phyloP scores from a whole-genome alignment of 345 rosid species.

The Noccaea caerulescens region DNA sequence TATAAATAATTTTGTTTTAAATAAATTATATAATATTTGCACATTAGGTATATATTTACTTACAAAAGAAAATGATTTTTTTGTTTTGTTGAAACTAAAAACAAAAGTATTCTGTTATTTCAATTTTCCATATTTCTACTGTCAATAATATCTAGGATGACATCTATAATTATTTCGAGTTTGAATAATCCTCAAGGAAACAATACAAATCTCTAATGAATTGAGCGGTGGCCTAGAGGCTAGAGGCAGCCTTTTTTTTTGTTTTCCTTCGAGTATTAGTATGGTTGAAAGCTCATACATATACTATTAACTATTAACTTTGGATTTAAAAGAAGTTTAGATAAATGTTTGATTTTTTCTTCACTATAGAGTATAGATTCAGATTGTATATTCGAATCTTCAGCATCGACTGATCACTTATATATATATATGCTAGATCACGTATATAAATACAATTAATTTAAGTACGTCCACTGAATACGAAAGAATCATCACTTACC shows the following conservation, averaged over 20 bases:
- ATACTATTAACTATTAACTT: neutral
- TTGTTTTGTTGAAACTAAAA: too few relatives aligned
- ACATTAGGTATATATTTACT: too few relatives aligned
- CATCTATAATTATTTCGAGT: constrained; percentile 17
- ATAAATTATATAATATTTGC: too few relatives aligned
- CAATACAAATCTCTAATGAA: constrained; percentile 5
- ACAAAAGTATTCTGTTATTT: neutral
- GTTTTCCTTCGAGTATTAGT: constrained; percentile 6
- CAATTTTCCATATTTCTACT: neutral
- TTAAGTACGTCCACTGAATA: constrained; percentile 6
- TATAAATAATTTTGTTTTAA: too few relatives aligned
- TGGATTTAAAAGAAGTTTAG: neutral
- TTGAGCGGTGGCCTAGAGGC: constrained; percentile 21
- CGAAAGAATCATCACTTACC: neutral
- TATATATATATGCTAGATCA: too few relatives aligned
- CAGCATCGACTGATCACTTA: neutral
- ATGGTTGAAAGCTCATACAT: constrained; percentile 20
- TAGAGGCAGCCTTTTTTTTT: constrained; percentile 18
- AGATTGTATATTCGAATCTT: neutral
- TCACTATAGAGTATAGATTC: neutral
- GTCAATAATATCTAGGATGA: constrained; percentile 18
- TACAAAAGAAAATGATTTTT: too few relatives aligned
- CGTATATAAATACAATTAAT: neutral
- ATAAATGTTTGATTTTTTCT: neutral
- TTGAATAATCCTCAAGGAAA: constrained; percentile 21